Evolutionary conservation across 2,329 filamentous ascomycete species (phyloP).

Genomic region (Calonectria pseudoreteaudii): DNA sequence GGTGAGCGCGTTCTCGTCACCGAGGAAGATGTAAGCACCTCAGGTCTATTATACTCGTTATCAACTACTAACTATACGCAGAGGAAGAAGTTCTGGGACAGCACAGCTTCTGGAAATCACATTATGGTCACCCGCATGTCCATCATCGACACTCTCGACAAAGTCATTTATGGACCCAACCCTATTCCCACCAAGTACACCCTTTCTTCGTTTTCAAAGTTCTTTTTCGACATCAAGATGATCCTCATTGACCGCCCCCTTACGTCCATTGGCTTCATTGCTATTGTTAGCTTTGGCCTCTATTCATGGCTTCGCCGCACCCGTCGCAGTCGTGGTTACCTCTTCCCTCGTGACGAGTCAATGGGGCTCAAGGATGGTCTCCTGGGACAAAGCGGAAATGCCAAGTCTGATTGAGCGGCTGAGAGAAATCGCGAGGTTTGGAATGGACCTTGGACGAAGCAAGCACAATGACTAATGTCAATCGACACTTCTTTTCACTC

Average conservation of each 20-base stretch:
- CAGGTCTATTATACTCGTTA: neutral
- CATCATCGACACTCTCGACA: slow-evolving; percentile 87
- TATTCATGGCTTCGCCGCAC: slow-evolving; percentile 67
- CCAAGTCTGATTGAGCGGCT: slow-evolving; percentile 48
- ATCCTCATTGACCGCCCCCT: slow-evolving; percentile 71
- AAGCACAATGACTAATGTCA: neutral
- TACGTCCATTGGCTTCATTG: slow-evolving; percentile 67
- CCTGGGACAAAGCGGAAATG: slow-evolving; percentile 59
- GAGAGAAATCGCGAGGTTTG: neutral
- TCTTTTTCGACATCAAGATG: slow-evolving; percentile 75
- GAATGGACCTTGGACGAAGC: neutral
- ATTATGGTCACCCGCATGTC: slow-evolving; percentile 91
- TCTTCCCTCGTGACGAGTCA: slow-evolving; percentile 72
- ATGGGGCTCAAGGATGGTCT: slow-evolving; percentile 74
- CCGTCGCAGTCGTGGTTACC: slow-evolving; percentile 65
- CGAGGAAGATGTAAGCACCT: slow-evolving; percentile 87
- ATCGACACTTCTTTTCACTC: neutral
- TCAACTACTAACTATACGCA: slow-evolving; percentile 56
- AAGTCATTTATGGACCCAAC: slow-evolving; percentile 75
- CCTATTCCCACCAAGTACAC: slow-evolving; percentile 83
- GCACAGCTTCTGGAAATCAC: slow-evolving; percentile 86
- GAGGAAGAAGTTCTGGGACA: slow-evolving; percentile 96
- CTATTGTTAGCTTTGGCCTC: slow-evolving; percentile 66
- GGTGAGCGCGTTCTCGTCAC: slow-evolving; percentile 96
- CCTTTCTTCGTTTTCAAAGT: slow-evolving; percentile 76